Evolutionary conservation across 1,284 basidiomycete genomes (phyloP).

Genomic region (Leccinum insolens): DNA sequence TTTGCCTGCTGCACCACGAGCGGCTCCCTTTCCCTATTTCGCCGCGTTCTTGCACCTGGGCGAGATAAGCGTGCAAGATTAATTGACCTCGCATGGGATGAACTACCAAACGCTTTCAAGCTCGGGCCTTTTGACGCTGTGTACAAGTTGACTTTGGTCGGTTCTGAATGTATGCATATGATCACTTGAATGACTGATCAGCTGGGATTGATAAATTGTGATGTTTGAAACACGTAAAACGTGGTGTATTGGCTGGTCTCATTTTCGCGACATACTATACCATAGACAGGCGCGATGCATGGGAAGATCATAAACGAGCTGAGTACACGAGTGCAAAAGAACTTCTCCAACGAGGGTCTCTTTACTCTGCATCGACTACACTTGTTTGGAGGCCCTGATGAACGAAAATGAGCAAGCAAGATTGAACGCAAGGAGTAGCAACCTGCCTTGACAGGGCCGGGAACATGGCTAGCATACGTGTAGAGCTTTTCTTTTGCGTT

Average conservation of each 20-base stretch:
- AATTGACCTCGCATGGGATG: background rate
- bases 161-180: background rate
- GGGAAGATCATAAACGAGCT: slow-evolving; percentile 8
- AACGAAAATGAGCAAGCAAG: slow-evolving; percentile 8
- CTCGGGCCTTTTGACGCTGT: slow-evolving; percentile 4
- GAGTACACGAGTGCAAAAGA: slow-evolving; percentile 20
- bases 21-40: background rate
- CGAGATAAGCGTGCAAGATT: background rate
- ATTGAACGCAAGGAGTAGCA: background rate
- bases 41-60: background rate
- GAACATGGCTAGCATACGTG: slow-evolving; percentile 86
- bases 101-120: slow-evolving; percentile 2
- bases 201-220: background rate
- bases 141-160: background rate
- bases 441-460: slow-evolving; percentile 82
- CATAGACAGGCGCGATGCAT: slow-evolving; percentile 18
- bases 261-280: slow-evolving; percentile 13
- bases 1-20: background rate
- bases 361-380: slow-evolving; percentile 76
- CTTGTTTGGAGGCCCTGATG: slow-evolving; percentile 80
- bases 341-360: slow-evolving; percentile 5
- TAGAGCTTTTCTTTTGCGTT: slow-evolving; percentile 97
- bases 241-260: slow-evolving; percentile 8
- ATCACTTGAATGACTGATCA: background rate
- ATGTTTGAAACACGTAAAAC: background rate